Evolutionary conservation across 2,329 filamentous ascomycete species (phyloP).

Genomic region (Bipolaris oryzae): DNA sequence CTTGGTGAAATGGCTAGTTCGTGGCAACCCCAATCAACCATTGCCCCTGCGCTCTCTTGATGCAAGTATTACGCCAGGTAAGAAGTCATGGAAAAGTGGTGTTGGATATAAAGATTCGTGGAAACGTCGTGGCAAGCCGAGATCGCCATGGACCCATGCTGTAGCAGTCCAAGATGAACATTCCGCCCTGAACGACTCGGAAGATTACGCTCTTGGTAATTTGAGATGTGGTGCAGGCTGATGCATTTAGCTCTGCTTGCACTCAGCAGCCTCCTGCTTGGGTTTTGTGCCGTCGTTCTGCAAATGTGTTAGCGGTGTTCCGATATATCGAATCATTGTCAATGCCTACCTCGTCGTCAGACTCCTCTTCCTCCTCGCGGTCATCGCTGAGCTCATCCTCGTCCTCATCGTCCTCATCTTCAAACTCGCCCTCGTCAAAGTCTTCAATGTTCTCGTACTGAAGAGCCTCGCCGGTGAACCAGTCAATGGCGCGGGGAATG

Average conservation of each 20-base stretch:
- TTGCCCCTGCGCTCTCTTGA: slow-evolving; percentile 31
- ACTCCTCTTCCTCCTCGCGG: slow-evolving; percentile 71
- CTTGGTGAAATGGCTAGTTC: slow-evolving; percentile 34
- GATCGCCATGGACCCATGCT: slow-evolving; percentile 6
- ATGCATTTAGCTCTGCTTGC: slow-evolving; percentile 51
- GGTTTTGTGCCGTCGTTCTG: slow-evolving; percentile 52
- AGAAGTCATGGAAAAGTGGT: slow-evolving; percentile 25
- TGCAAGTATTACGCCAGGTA: slow-evolving; percentile 39
- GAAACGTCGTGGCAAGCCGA: slow-evolving; percentile 9
- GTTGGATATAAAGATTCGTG: slow-evolving; percentile 19
- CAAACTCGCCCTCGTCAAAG: slow-evolving; percentile 79
- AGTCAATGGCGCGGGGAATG: slow-evolving; percentile 97
- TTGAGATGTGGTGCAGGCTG: slow-evolving; percentile 2
- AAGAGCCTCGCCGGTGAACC: slow-evolving; percentile 98
- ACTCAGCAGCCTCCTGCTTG: slow-evolving; percentile 54
- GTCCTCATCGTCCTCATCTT: slow-evolving; percentile 92
- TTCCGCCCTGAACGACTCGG: slow-evolving; percentile 22
- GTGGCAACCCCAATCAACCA: slow-evolving; percentile 22
- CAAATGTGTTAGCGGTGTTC: slow-evolving; percentile 17
- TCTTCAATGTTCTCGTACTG: slow-evolving; percentile 95
- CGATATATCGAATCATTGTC: not conserved
- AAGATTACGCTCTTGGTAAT: slow-evolving; percentile 8
- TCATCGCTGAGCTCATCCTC: slow-evolving; percentile 85
- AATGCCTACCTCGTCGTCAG: slow-evolving; percentile 48
- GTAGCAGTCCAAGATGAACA: slow-evolving; percentile 7